Evolutionary conservation across 2,329 filamentous ascomycete species (phyloP), one percentile per base, ranked within the genome.

Genomic region (Aureobasidium uvarum): DNA sequence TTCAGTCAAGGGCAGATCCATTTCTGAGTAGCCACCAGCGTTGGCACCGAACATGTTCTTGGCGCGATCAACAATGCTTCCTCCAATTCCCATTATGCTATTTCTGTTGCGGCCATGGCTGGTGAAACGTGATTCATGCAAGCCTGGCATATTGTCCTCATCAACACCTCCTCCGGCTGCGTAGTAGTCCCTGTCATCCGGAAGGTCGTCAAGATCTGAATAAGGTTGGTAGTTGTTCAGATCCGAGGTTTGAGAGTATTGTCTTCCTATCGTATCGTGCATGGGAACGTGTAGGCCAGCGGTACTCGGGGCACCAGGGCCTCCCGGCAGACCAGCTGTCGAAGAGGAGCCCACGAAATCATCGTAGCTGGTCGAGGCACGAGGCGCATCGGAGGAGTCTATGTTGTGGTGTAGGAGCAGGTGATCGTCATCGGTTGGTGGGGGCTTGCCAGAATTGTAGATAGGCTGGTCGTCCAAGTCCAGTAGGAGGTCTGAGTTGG

Each of bases 1-100:
- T 75, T 98, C 92, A 5, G 94, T 98, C 77, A 99, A 82, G 16
- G 95, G 95, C 64, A 99, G 82, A 75, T 99, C 94, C 95, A 99
- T 99, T 79, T 98, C 95, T 39, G 94, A 97, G 78, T 99, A 98
- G 68, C 90, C 84, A 25, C 84, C 83, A 8, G 86, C 89, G 11
- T 86, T 89, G 87, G 96, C 92, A 62, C 95, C 94, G 67, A 99
- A 80, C 83, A 90, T 92, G 75, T 90, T 93, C 81, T 96, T 98
- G 48, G 94, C 89, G 73, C 85, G 88, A 51, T 93, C 95, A 73
- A 97, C 81, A 67, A 98, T 80, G 20, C 88, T 86, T 72, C 94
- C 93, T 67, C 94, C 93, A 73, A 98, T 79, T 70, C 88, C 86
- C 72, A 98, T 79, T 62, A 97, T 90, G 77, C 93, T 98, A 76